phyloP scores from a whole-genome alignment of 2,329 filamentous ascomycete species.

The Allantophomopsis cytisporea region DNA sequence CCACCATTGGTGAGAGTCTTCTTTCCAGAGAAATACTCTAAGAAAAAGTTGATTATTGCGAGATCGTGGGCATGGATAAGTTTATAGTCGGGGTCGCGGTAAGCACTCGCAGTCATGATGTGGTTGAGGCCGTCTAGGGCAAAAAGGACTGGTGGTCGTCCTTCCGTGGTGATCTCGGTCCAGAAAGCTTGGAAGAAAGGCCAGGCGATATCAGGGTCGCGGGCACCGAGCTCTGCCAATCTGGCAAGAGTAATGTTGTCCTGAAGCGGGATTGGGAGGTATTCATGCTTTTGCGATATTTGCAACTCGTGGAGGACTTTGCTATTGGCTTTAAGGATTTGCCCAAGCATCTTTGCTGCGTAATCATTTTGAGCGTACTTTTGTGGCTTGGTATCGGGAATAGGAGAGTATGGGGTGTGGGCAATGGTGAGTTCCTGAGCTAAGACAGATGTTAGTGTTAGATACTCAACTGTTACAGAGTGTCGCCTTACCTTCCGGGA shows the following conservation, averaged over 20 bases:
- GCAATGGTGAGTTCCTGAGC: slow-evolving; percentile 73
- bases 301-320: slow-evolving; percentile 40
- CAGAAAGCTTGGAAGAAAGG: slow-evolving; percentile 69
- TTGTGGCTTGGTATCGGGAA: slow-evolving; percentile 40
- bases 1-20: slow-evolving; percentile 56
- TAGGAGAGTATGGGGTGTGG: slow-evolving; percentile 65
- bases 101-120: slow-evolving; percentile 67
- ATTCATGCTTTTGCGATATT: slow-evolving; percentile 33
- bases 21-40: slow-evolving; percentile 54
- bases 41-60: slow-evolving; percentile 59
- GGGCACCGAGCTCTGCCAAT: slow-evolving; percentile 54
- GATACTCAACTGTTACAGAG: not conserved
- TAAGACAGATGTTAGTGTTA: slow-evolving; percentile 16
- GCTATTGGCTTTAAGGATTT: slow-evolving; percentile 60
- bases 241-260: slow-evolving; percentile 47
- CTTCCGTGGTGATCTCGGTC: slow-evolving; percentile 54
- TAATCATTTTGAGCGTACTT: slow-evolving; percentile 72
- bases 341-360: slow-evolving; percentile 58
- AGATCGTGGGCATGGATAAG: slow-evolving; percentile 81
- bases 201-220: slow-evolving; percentile 69
- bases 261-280: slow-evolving; percentile 43
- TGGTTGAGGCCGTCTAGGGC: slow-evolving; percentile 68
- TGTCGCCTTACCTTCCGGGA: slow-evolving; percentile 66
- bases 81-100: slow-evolving; percentile 57
- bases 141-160: slow-evolving; percentile 47